Evolutionary conservation across 2,329 filamentous ascomycete species (phyloP).

Genomic region (Beauveria sp.): DNA sequence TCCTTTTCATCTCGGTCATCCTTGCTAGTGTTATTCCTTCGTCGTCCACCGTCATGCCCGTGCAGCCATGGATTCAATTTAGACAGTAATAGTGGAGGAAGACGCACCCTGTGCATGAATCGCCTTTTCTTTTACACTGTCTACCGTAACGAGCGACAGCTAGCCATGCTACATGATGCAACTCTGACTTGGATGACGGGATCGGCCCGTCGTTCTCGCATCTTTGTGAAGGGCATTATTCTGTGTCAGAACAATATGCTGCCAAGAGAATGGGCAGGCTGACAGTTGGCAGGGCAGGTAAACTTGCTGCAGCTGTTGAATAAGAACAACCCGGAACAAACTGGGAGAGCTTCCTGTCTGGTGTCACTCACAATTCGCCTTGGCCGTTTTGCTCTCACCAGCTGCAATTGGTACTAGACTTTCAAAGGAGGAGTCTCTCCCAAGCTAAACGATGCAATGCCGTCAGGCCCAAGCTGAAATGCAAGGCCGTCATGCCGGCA

Average conservation of each 20-base stretch:
- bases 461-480: not conserved
- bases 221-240: not conserved
- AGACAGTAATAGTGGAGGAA: too few relatives aligned
- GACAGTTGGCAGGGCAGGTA: too few relatives aligned
- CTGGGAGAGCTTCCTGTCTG: not conserved
- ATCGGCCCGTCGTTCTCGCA: not conserved
- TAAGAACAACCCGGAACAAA: not conserved
- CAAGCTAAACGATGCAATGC: not conserved
- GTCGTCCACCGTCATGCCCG: too few relatives aligned
- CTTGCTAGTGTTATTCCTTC: too few relatives aligned
- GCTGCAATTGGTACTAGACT: not conserved
- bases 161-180: not conserved
- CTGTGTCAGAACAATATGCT: not conserved
- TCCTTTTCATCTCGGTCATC: too few relatives aligned
- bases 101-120: too few relatives aligned
- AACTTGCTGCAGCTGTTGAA: not conserved
- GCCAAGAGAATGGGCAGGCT: not conserved
- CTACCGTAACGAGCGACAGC: not conserved
- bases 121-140: too few relatives aligned
- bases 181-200: not conserved
- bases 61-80: too few relatives aligned
- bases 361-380: not conserved
- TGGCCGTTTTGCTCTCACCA: not conserved
- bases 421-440: too few relatives aligned
- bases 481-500: not conserved